Evolutionary conservation across 164 flowering plant genomes (phyloP).

Genomic region (Platanus orientalis): DNA sequence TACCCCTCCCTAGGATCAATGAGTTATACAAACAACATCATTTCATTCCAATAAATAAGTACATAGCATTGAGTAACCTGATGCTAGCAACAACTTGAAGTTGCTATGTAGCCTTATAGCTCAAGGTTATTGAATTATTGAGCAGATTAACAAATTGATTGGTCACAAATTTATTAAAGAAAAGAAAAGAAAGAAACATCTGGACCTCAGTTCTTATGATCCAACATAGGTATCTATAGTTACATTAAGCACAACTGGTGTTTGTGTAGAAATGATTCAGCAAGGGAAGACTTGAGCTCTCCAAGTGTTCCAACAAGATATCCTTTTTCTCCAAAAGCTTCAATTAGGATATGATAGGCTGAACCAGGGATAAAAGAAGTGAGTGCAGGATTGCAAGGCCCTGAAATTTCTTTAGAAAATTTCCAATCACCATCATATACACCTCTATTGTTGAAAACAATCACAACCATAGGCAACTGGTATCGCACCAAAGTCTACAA

Average conservation of each 20-base stretch:
- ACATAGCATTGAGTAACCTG: too few relatives aligned
- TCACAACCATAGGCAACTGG: constrained; percentile 71
- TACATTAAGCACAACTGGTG: constrained; percentile 69
- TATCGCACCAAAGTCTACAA: constrained; percentile 73
- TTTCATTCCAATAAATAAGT: too few relatives aligned
- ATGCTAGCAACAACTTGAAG: too few relatives aligned
- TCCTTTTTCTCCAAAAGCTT: constrained; percentile 81
- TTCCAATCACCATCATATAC: constrained; percentile 81
- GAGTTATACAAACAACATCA: too few relatives aligned
- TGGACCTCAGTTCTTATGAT: constrained; percentile 70
- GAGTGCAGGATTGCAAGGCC: constrained; percentile 75
- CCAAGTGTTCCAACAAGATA: constrained; percentile 64
- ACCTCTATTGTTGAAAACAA: constrained; percentile 78
- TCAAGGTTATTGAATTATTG: too few relatives aligned
- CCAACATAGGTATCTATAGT: constrained; percentile 74
- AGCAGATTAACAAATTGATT: too few relatives aligned
- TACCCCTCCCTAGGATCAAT: too few relatives aligned
- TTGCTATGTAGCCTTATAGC: too few relatives aligned
- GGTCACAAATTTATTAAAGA: too few relatives aligned
- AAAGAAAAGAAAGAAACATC: too few relatives aligned
- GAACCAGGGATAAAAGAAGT: too few relatives aligned
- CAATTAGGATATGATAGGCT: constrained; percentile 53
- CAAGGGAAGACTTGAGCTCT: constrained; percentile 58
- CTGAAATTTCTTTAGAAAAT: constrained; percentile 53
- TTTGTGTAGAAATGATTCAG: constrained; percentile 57